phyloP scores from a whole-genome alignment of 441 rosid genomes.

The Croton laevigatus region DNA sequence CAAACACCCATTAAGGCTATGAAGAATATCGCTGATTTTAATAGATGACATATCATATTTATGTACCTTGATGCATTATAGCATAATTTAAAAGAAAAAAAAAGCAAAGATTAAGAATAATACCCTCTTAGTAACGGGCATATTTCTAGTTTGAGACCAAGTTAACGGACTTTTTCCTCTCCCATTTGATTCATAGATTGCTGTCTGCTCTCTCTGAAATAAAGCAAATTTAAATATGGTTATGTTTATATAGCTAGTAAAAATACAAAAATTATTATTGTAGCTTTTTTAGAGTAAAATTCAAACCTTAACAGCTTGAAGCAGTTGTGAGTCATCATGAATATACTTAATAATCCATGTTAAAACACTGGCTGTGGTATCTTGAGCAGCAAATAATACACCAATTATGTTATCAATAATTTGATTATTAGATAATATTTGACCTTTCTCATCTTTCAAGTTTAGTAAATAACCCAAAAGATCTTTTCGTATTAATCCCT shows the following conservation, averaged over 20 bases:
- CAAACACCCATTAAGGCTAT: no score
- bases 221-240: not conserved
- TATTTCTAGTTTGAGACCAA: conserved; percentile 82
- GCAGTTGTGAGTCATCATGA: conserved; percentile 54
- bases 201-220: conserved; percentile 74
- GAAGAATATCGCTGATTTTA: no score
- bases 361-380: conserved; percentile 84
- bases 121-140: conserved; percentile 83
- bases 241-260: no score
- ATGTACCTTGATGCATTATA: no score
- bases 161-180: conserved; percentile 54
- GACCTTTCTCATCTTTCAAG: conserved; percentile 48
- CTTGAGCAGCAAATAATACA: conserved; percentile 91
- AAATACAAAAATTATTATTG: no score
- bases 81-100: no score
- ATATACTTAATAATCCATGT: conserved; percentile 93
- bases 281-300: not conserved
- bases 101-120: not conserved
- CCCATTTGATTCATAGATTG: conserved; percentile 42
- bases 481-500: conserved; percentile 39
- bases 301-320: conserved; percentile 71
- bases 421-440: conserved; percentile 42
- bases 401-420: conserved; percentile 84
- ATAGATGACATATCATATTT: no score
- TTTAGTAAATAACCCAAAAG: conserved; percentile 56